phyloP scores from a whole-genome alignment of 2,329 filamentous ascomycete species.

The Thelonectria rubi region DNA sequence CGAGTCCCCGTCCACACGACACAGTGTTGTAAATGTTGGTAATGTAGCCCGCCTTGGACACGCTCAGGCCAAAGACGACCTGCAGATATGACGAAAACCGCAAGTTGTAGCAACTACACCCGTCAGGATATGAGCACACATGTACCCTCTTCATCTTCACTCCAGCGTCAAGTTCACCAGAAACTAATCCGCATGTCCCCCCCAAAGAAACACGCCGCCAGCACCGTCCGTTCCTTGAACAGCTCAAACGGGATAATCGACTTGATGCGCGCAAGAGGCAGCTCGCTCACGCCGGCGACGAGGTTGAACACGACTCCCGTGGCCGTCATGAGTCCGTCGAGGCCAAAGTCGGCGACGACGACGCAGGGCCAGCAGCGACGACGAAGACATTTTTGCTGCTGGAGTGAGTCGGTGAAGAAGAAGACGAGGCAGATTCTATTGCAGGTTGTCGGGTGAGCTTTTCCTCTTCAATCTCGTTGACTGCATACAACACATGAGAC shows the following conservation, averaged over 20 bases:
- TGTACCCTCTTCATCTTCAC: too few relatives aligned
- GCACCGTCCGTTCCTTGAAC: constrained; percentile 56
- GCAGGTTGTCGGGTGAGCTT: background rate
- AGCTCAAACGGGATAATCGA: constrained; percentile 49
- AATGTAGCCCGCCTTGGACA: constrained; percentile 29
- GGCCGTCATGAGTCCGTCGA: constrained; percentile 58
- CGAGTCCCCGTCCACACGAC: constrained; percentile 13
- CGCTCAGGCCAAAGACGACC: constrained; percentile 22
- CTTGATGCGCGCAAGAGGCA: constrained; percentile 67
- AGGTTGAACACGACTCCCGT: constrained; percentile 54
- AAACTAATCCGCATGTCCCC: constrained; percentile 2
- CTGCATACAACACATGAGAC: constrained; percentile 42
- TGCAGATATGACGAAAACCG: constrained; percentile 27
- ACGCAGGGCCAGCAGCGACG: constrained; percentile 36
- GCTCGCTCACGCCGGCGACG: constrained; percentile 61
- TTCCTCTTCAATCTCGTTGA: background rate
- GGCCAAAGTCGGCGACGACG: constrained; percentile 53
- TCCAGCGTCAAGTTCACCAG: too few relatives aligned
- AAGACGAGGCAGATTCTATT: constrained; percentile 50
- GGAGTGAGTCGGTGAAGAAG: constrained; percentile 49
- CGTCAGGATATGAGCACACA: too few relatives aligned
- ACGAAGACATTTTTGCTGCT: constrained; percentile 25
- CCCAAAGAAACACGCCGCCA: constrained; percentile 35
- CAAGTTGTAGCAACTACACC: constrained; percentile 6
- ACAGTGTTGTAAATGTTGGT: constrained; percentile 27